Evolutionary conservation across 2,329 filamentous ascomycete genomes (phyloP), one percentile per base, ranked within the genome.

Genomic region (Calonectria pseudoturangicola): DNA sequence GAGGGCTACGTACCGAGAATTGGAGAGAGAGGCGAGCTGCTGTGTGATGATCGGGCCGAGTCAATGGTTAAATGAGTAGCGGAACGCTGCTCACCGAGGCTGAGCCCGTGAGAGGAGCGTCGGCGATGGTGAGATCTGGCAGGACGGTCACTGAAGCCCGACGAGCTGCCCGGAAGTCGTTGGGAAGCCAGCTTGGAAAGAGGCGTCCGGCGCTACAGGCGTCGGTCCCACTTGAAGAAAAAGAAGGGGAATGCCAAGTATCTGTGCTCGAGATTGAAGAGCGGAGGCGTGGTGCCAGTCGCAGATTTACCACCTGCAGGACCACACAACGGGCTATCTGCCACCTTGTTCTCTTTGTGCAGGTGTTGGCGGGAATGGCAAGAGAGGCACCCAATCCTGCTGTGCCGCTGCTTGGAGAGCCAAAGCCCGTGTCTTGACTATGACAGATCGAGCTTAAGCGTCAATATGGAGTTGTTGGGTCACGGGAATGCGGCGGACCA

Each of bases 1-100:
- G 28, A 62, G 50, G 66, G 51, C 45, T 50, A 87, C 88, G 81
- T 89, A 89, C 89, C 90, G 79, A 89, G 87, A 78, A 92, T 88
- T 41, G 90, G 87, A 73, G 89, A 88, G 67, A 92, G 85, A 72
- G 79, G 75, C 50, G 70, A 75, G 60, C 80, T 80, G 60, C 79
- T 80, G 66, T 81, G 81, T 66, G 79, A 76, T 48, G 76, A 77
- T 41, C 79, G 79, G 60, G 80, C 72, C 63, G 80, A 72, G 66
- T 82, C 76, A 68, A 84, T 82, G 43, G 81, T 77, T 45, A 85
- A 78, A 47, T 81, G 74, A 30, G 79, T 78, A 66, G 77, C 79
- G 66, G 81, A 76, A 62, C 79, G 82, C 74, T 80, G 79, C 75
- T 83, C 81, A 71, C 76, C 78, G 66, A 81, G 75, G 54, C 81